Conservation (phyloP, 2,329 filamentous ascomycete species). For the Fonsecaea pugnacius region DNA sequence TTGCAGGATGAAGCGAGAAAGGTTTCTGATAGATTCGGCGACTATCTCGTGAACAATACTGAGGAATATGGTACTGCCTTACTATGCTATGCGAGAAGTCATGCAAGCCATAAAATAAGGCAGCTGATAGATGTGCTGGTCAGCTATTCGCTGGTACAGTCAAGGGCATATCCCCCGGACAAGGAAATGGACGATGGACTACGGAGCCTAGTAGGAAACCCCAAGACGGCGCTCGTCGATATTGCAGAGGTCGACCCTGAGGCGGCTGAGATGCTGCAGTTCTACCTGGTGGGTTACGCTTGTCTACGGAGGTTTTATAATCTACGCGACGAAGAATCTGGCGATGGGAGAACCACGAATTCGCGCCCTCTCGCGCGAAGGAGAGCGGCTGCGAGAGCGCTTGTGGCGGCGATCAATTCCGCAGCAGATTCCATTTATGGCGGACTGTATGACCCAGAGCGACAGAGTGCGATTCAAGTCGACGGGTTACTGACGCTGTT, state of each 20-base stretch:
- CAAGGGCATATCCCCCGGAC: slow-evolving; percentile 74
- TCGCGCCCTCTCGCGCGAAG: slow-evolving; percentile 61
- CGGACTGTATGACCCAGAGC: slow-evolving; percentile 79
- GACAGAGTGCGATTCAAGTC: slow-evolving; percentile 82
- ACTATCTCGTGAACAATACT: slow-evolving; percentile 72
- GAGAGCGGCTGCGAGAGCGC: slow-evolving; percentile 71
- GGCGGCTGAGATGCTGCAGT: slow-evolving; percentile 80
- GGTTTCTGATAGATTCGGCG: slow-evolving; percentile 85
- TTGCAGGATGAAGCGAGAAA: slow-evolving; percentile 78
- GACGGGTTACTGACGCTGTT: slow-evolving; percentile 83
- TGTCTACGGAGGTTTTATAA: slow-evolving; percentile 89
- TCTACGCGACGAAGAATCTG: slow-evolving; percentile 72
- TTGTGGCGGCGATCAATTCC: slow-evolving; percentile 82
- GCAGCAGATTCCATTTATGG: slow-evolving; percentile 90
- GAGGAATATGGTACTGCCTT: slow-evolving; percentile 83
- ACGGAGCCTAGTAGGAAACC: slow-evolving; percentile 69
- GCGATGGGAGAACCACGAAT: slow-evolving; percentile 37
- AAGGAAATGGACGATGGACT: slow-evolving; percentile 75
- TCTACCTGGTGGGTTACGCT: slow-evolving; percentile 87
- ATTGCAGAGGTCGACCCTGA: slow-evolving; percentile 77
- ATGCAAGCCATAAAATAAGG: slow-evolving; percentile 76
- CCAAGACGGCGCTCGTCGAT: slow-evolving; percentile 71
- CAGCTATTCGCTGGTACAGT: slow-evolving; percentile 84
- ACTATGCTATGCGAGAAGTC: slow-evolving; percentile 87
- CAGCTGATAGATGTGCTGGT: slow-evolving; percentile 85